Conservation (phyloP, 306 rosid species). For the Canavalia gladiata region DNA sequence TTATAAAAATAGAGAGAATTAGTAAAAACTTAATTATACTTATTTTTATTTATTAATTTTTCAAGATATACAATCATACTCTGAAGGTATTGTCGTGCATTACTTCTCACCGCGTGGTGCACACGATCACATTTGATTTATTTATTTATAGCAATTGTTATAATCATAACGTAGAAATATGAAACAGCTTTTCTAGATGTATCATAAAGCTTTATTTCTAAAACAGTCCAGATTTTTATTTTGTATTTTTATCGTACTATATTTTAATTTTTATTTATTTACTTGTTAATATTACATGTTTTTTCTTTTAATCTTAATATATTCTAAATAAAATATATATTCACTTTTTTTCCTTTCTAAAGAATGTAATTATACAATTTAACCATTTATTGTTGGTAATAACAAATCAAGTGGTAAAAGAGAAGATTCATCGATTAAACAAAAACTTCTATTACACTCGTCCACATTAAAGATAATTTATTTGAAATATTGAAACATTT, state of each 20-base stretch:
- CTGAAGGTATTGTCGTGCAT: background rate
- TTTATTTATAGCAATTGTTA: background rate
- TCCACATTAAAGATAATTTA: background rate
- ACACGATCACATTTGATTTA: slow-evolving; percentile 32
- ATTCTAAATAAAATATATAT: too few species aligned
- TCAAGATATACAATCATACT: too few species aligned
- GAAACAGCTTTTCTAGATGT: slow-evolving; percentile 40
- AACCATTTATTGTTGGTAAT: background rate
- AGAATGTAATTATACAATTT: background rate
- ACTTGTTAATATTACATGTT: too few species aligned
- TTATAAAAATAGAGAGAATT: too few species aligned
- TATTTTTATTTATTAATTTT: too few species aligned
- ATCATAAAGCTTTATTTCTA: background rate
- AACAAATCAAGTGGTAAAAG: background rate
- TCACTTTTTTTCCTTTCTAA: too few species aligned
- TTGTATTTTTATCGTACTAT: too few species aligned
- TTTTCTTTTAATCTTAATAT: too few species aligned
- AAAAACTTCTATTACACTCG: slow-evolving; percentile 24
- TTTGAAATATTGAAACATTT: background rate
- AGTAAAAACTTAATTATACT: too few species aligned
- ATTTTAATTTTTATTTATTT: too few species aligned
- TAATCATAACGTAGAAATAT: background rate
- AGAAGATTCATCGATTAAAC: slow-evolving; percentile 21
- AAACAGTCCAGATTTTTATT: too few species aligned
- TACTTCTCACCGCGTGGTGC: slow-evolving; percentile 43